Percentiles rank a stretch among this genome's conserved stretches.
These are phyloP conservation scores for Aspergillus steynii DNA, from an alignment of 495 filamentous ascomycete genomes.

Conservation along the genomic window DNA sequence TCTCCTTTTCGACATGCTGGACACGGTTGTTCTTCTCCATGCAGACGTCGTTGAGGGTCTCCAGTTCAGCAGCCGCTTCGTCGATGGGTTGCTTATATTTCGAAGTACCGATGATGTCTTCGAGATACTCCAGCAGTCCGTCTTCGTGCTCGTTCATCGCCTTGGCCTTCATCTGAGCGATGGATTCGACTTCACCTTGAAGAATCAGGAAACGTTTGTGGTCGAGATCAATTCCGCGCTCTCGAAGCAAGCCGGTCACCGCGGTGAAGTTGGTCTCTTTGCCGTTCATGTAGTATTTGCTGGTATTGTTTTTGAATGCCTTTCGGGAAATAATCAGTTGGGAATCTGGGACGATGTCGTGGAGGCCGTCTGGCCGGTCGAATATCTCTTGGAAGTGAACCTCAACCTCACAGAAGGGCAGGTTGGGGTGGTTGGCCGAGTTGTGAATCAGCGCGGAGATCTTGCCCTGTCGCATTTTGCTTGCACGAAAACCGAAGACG, in stretches of 20 bases:
- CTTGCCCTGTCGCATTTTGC: constrained; percentile 99
- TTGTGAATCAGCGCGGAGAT: constrained; percentile 97
- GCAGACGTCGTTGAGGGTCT: constrained; percentile 91
- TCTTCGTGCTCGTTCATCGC: constrained; percentile 93
- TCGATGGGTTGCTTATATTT: constrained; percentile 98
- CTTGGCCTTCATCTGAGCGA: constrained; percentile 99
- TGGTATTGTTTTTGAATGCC: constrained; percentile 96
- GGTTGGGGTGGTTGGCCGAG: constrained; percentile 78
- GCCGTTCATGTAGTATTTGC: constrained; percentile 95
- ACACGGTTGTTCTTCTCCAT: constrained; percentile 91
- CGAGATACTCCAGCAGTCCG: constrained; percentile 92
- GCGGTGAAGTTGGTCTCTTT: constrained; percentile 85
- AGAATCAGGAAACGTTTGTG: constrained; percentile 98
- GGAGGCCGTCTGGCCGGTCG: constrained; percentile 74
- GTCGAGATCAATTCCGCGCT: constrained; percentile 89
- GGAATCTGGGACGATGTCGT: constrained; percentile 76
- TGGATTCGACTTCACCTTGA: constrained; percentile 97
- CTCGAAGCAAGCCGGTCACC: constrained; percentile 85
- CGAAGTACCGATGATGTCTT: constrained; percentile 97
- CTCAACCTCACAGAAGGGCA: constrained; percentile 90
- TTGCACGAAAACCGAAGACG: constrained; percentile 96
- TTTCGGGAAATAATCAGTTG: constrained; percentile 83
- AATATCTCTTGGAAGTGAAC: constrained; percentile 95
- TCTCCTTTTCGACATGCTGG: constrained; percentile 98
- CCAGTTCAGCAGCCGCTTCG: constrained; percentile 84